Base-by-base conservation (phyloP, 805 yeast genomes). In the Lachancea fermentati region DNA sequence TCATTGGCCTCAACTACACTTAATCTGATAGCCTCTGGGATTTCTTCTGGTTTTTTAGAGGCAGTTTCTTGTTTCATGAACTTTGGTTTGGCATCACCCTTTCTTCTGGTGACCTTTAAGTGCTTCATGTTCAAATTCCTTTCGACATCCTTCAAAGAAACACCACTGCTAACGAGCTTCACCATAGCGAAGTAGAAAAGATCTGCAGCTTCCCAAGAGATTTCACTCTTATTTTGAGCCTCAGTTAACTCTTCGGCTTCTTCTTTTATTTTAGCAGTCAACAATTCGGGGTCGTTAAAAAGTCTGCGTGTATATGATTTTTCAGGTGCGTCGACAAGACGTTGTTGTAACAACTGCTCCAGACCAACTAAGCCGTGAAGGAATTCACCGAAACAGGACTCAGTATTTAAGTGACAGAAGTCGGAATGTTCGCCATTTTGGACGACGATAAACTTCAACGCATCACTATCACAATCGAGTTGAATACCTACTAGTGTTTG, bases 121-220 rank as follows among this genome's bases (percentile, higher is more conserved):
- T 86, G 75, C 70, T 93, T 93, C 58, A 80, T 63, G 57, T 86
- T 89, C 57, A 93, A 72, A 63, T 91, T 87, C 50, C 71, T 73
- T 66, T 89, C 96, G 33, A 93, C 79, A 53, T 89, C 97, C 6
- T 74, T 68, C 54, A 88, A 67, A 18, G 82, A 66, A 24, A 93
- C 96, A 24, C 91, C 96, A 53, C 78, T 70, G 62, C 85, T 76
- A 16, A 82, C 73, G 36, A 86, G 75, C 63, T 85, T 85, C 42
- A 85, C 69, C 60, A 81, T 55, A 11, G 91, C 82, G 54, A 85
- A 85, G 58, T 81, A 78, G 47, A 86, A 71, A 60, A 93, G 71
- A 62, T 93, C 98, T 6, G 98, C 98, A 39, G 95, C 91, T 67
- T 93, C 98, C 96, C 96, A 93, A 0, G 97, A 83, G 40, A 87